Percentiles rank a stretch among this genome's conserved stretches.
Evolutionary conservation across 2,329 filamentous ascomycete species (phyloP).

Genomic region (Beauveria varroae): DNA sequence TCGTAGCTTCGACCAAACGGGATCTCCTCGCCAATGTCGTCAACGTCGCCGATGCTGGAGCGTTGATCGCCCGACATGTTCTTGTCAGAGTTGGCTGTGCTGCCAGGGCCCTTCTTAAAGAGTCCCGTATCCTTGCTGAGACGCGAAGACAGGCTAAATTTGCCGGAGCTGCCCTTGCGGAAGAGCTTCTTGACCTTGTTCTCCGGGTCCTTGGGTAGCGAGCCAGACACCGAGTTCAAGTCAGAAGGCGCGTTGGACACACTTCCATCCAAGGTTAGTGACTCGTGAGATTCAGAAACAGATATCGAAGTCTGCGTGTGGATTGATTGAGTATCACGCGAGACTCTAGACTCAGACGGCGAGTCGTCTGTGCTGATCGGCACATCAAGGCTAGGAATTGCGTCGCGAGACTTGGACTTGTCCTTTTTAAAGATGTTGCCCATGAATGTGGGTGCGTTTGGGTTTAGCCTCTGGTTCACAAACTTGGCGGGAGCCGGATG

Average conservation of each 20-base stretch:
- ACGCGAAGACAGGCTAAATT: slow-evolving; percentile 55
- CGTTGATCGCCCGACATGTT: slow-evolving; percentile 46
- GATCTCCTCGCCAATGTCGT: slow-evolving; percentile 43
- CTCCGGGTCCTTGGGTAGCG: slow-evolving; percentile 42
- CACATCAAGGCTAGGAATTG: slow-evolving; percentile 32
- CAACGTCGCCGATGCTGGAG: slow-evolving; percentile 49
- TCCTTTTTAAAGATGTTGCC: slow-evolving; percentile 53
- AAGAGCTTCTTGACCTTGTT: slow-evolving; percentile 54
- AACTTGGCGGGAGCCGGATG: slow-evolving; percentile 39
- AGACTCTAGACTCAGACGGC: slow-evolving; percentile 45
- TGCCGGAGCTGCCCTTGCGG: slow-evolving; percentile 58
- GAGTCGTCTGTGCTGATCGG: slow-evolving; percentile 37
- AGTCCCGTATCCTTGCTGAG: slow-evolving; percentile 45
- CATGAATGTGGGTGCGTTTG: slow-evolving; percentile 82
- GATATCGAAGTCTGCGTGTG: slow-evolving; percentile 45
- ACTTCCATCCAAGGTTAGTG: slow-evolving; percentile 46
- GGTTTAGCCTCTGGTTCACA: slow-evolving; percentile 65
- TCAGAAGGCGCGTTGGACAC: slow-evolving; percentile 53
- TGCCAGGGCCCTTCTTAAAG: slow-evolving; percentile 54
- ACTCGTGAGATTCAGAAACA: slow-evolving; percentile 53
- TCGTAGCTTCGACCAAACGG: slow-evolving; percentile 45
- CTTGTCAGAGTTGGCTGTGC: slow-evolving; percentile 49
- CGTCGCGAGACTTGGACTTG: slow-evolving; percentile 27
- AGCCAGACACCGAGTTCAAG: slow-evolving; percentile 31
- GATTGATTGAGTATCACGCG: slow-evolving; percentile 49